Base-by-base conservation (phyloP, 75 land plant species). In the Chamaecyparis obtusa region DNA sequence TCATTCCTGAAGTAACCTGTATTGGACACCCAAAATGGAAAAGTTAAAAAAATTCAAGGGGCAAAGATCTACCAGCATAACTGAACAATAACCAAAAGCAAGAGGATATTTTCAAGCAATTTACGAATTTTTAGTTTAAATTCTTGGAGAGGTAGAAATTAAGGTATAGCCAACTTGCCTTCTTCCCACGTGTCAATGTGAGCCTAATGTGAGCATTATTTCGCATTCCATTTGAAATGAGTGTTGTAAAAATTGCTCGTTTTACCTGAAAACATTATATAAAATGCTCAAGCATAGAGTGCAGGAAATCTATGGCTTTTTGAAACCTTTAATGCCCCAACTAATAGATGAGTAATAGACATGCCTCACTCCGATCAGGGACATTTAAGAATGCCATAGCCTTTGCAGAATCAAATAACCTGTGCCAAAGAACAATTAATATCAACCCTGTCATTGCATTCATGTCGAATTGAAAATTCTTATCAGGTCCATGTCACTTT, bases 1-100 rank as follows among this genome's bases (percentile, higher is more conserved):
- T 97, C 99, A 97, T 98, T 83, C 99, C 99, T 86, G 99, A 98
- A 83, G 99, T 97, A 37, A 95, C 99, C 99, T 98, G 87, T 37
- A 85, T 17, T 84, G 89, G 30, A 85, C 37, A 88, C 17, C 5
- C 33, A 81, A 78, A 46, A 54, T 30, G 35, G 64, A 64, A 36
- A 44, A 36, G 84, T 78, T 55, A 87, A n/a, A 27, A 39, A 4
- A 86, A 86, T 39, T 43, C n/a, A 41, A 86, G 35, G 3, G 32
- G 33, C 43, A 27, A n/a, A 81, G 14, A 81, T 43, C 48, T n/a
- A 21, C 21, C 5, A 55, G 37, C 39, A 85, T 85, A 41, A 33
- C 80, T 54, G 30, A 51, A 85, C 49, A 30, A 24, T 84, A 21
- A 14, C n/a, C 71, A 17, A 51, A 84, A 84, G 19, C 49, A 84